Conservation (phyloP, 139 green algal genomes). For the Diplosphaera chodatii region DNA sequence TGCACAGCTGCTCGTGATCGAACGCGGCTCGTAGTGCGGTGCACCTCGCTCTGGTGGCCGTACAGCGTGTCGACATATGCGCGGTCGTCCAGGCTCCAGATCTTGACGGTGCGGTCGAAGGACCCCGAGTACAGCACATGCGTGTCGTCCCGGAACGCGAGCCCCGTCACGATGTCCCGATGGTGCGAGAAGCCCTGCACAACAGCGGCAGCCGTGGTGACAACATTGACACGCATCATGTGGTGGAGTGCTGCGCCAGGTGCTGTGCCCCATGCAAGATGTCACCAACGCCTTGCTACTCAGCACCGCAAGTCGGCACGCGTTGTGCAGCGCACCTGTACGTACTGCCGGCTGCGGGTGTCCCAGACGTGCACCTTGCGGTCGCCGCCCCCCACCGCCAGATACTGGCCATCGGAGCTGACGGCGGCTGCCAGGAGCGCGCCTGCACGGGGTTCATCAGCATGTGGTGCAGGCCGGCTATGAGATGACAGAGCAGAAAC, state of each 20-base stretch:
- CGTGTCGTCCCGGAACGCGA: slow-evolving; percentile 79
- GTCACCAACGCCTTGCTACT: too few species aligned
- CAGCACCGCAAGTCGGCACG: too few species aligned
- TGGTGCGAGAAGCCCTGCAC: slow-evolving; percentile 55
- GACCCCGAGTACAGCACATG: slow-evolving; percentile 73
- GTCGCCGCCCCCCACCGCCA: slow-evolving; percentile 80
- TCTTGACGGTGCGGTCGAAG: slow-evolving; percentile 77
- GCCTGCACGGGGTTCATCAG: too few species aligned
- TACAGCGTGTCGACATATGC: slow-evolving; percentile 95
- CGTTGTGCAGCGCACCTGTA: slow-evolving; percentile 16
- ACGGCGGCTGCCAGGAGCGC: slow-evolving; percentile 64
- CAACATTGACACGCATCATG: too few species aligned
- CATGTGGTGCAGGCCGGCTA: too few species aligned
- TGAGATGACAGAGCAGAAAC: too few species aligned
- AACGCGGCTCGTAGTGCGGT: not conserved
- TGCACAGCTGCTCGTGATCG: not conserved
- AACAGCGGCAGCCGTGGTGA: too few species aligned
- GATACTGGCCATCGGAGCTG: slow-evolving; percentile 56
- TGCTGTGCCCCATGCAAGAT: too few species aligned
- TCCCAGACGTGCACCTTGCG: slow-evolving; percentile 84
- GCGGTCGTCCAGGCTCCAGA: slow-evolving; percentile 89
- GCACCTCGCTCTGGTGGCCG: slow-evolving; percentile 65
- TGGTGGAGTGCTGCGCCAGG: too few species aligned
- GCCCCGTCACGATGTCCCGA: slow-evolving; percentile 59
- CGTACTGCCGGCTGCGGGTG: slow-evolving; percentile 21